Evolutionary conservation across 495 filamentous ascomycete species (phyloP).

Genomic region (Hyaloscypha bicolor): DNA sequence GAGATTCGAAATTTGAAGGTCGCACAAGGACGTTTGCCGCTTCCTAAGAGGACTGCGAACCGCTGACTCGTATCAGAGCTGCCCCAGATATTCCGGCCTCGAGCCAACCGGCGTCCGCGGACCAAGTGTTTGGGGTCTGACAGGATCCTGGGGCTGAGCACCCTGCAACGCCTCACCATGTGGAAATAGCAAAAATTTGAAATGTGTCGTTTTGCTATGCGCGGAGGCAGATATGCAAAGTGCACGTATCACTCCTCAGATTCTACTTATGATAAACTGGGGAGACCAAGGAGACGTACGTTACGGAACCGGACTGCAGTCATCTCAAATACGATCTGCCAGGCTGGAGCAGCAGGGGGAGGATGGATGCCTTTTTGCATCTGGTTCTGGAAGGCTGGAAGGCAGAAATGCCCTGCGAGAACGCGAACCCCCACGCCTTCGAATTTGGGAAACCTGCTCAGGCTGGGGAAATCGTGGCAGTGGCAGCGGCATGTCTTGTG

Average conservation of each 20-base stretch:
- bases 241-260: slow-evolving; percentile 8
- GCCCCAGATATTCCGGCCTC: not conserved
- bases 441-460: slow-evolving; percentile 5
- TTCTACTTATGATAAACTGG: not conserved
- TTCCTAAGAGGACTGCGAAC: not conserved
- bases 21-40: not conserved
- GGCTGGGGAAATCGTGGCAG: slow-evolving; percentile 2
- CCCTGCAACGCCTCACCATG: not conserved
- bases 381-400: not conserved
- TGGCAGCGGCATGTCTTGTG: slow-evolving; percentile 6
- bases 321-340: slow-evolving; percentile 8
- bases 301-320: slow-evolving; percentile 1
- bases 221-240: not conserved
- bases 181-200: not conserved
- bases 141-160: slow-evolving; percentile 2
- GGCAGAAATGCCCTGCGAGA: not conserved
- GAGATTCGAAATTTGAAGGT: not conserved
- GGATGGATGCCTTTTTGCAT: not conserved
- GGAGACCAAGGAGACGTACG: not conserved
- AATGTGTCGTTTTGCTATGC: slow-evolving; percentile 6
- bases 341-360: slow-evolving; percentile 9
- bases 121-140: slow-evolving; percentile 6
- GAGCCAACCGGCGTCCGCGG: not conserved
- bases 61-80: not conserved
- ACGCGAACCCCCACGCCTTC: not conserved